These are phyloP conservation scores for Claviceps sp. DNA, from an alignment of 2,329 filamentous ascomycete genomes.

Conservation along the genomic window DNA sequence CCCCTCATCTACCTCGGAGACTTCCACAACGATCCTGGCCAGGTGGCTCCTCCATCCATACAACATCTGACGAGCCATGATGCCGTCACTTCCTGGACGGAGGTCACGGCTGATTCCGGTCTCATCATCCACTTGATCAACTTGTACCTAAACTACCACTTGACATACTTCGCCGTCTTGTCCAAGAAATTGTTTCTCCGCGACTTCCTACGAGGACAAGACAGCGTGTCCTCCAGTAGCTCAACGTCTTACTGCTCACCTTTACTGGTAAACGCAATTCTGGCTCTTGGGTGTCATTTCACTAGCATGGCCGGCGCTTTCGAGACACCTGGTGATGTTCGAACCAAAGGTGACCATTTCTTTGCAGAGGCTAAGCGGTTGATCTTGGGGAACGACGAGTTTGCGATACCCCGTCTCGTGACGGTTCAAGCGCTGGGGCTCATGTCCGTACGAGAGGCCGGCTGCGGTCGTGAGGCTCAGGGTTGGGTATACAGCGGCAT, in stretches of 20 bases:
- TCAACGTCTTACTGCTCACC: constrained; percentile 70
- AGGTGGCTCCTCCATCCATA: constrained; percentile 28
- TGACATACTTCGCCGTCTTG: constrained; percentile 86
- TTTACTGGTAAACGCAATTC: constrained; percentile 83
- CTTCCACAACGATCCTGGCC: constrained; percentile 21
- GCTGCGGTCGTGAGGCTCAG: constrained; percentile 84
- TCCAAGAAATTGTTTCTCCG: constrained; percentile 77
- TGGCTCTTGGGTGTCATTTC: constrained; percentile 88
- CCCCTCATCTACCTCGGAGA: constrained; percentile 72
- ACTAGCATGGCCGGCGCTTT: constrained; percentile 63
- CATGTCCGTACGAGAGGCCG: constrained; percentile 94
- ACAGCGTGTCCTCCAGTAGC: constrained; percentile 33
- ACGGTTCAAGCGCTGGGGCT: constrained; percentile 88
- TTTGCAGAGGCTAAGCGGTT: constrained; percentile 86
- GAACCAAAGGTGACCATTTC: constrained; percentile 89
- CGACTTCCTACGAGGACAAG: constrained; percentile 65
- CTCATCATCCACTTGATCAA: constrained; percentile 79
- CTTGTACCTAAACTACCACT: constrained; percentile 98
- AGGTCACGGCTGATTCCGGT: constrained; percentile 64
- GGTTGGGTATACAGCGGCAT: constrained; percentile 98
- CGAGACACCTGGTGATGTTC: constrained; percentile 56
- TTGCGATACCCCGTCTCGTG: constrained; percentile 74
- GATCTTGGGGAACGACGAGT: constrained; percentile 83
- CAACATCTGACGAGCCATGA: constrained; percentile 44
- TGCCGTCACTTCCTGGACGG: constrained; percentile 75